Evolutionary conservation across 2,329 filamentous ascomycete species (phyloP).

Genomic region (Neoarthrinium moseri): DNA sequence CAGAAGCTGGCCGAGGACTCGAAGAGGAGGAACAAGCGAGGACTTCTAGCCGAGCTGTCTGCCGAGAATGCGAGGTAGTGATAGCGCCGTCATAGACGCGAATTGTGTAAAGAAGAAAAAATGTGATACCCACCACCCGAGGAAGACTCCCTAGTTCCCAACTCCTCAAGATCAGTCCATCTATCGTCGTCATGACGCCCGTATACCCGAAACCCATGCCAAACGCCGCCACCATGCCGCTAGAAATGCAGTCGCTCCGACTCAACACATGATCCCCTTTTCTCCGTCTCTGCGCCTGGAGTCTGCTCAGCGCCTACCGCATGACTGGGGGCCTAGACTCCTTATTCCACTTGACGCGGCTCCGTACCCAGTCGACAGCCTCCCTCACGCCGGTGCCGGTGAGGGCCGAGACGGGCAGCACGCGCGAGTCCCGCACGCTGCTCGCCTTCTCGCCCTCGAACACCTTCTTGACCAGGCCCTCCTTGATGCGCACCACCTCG

Average conservation of each 20-base stretch:
- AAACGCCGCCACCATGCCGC: conserved; percentile 5
- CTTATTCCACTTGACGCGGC: conserved; percentile 93
- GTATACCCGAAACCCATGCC: not conserved
- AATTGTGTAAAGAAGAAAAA: conserved; percentile 19
- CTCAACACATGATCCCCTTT: too few relatives aligned
- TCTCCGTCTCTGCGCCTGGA: not conserved
- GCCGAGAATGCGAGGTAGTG: conserved; percentile 80
- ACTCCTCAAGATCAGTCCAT: too few relatives aligned
- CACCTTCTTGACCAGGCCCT: conserved; percentile 90
- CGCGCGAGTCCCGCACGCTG: conserved; percentile 84
- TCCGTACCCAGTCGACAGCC: conserved; percentile 95
- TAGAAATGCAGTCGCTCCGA: conserved; percentile 1
- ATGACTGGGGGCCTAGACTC: conserved; percentile 89
- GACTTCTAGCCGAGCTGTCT: conserved; percentile 72
- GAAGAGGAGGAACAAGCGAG: conserved; percentile 74
- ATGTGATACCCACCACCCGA: conserved; percentile 32
- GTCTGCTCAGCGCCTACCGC: conserved; percentile 51
- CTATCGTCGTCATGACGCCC: not conserved
- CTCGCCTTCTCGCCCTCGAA: conserved; percentile 91
- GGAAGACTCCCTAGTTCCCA: too few relatives aligned
- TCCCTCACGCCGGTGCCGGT: conserved; percentile 85
- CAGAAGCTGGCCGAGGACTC: conserved; percentile 73
- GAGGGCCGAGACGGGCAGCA: conserved; percentile 88
- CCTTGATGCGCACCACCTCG: conserved; percentile 96
- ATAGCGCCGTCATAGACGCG: conserved; percentile 17